Base-by-base conservation (phyloP, 106 monocot genomes). In the Dioscorea zingiberensis region DNA sequence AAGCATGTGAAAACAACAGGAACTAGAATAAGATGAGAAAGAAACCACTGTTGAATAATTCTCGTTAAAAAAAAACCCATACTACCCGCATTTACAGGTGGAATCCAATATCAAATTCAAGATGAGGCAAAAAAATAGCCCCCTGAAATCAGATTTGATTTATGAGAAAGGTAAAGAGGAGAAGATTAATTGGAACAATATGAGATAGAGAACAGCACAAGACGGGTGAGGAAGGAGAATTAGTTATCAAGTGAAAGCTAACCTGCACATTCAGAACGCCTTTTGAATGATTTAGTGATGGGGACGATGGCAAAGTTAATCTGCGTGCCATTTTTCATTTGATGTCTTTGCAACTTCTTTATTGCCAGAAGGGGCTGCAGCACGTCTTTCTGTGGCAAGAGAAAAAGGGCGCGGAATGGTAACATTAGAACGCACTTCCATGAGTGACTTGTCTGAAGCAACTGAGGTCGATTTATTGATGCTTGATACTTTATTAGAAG, bases 331-430 rank as follows among this genome's bases (percentile, higher is more conserved):
- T 47, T 73, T 71, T 80, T 13, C 21, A 54, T 67, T 16, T n/a
- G 54, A 25, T 59, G 21, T 69, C 46, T 4, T 6, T 70, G 60
- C 24, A 71, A 14, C 30, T 21, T 71, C 77, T 61, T 45, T 81
- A 24, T 11, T 72, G 18, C 55, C 25, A 69, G 64, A 60, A 62
- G 62, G n/a, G 56, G 25, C 55, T 55, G 54, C 49, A 66, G 74
- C 63, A 63, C 58, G 56, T 59, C 64, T 87, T 59, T 69, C 77
- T 26, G 75, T 73, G 44, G 71, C 56, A 75, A 80, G 70, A 69
- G 83, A 72, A 67, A 80, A 79, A 7, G 80, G 80, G 4, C 60
- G 63, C 2, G 83, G 71, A 65, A 64, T 69, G 0, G 80, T 77
- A 68, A 80, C 27, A 65, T 54, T 82, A 18, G 72, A 45, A n/a